Evolutionary conservation across 495 filamentous ascomycete genomes (phyloP).

Genomic region (Poronia punctata): DNA sequence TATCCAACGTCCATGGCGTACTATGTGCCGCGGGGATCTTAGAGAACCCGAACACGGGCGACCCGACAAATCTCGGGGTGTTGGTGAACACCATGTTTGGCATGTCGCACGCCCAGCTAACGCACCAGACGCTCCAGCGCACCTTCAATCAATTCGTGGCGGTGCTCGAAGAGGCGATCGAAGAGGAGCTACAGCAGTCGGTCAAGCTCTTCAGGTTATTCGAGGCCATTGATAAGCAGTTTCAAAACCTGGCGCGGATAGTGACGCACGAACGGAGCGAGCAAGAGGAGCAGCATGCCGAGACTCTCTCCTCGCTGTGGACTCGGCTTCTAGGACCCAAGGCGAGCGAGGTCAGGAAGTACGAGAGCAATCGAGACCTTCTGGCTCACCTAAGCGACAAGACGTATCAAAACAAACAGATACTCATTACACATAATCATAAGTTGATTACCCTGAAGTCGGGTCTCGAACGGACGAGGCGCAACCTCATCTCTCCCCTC

Average conservation of each 20-base stretch:
- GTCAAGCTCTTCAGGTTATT: conserved; percentile 74
- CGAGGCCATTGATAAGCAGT: conserved; percentile 80
- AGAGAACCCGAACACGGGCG: conserved; percentile 51
- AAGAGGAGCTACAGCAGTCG: conserved; percentile 69
- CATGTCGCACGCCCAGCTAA: conserved; percentile 68
- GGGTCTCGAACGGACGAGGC: conserved; percentile 67
- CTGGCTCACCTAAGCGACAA: conserved; percentile 69
- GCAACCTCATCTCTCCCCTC: conserved; percentile 73
- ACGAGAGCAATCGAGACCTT: conserved; percentile 73
- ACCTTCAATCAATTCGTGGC: conserved; percentile 82
- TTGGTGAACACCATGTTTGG: conserved; percentile 67
- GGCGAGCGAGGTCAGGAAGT: conserved; percentile 66
- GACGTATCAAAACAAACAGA: conserved; percentile 78
- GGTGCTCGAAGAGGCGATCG: conserved; percentile 84
- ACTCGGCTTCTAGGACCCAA: conserved; percentile 71
- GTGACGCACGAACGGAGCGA: conserved; percentile 73
- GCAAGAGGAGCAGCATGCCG: conserved; percentile 70
- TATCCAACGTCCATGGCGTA: conserved; percentile 73
- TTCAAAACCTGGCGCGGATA: conserved; percentile 78
- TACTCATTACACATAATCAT: conserved; percentile 76
- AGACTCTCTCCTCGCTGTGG: conserved; percentile 80
- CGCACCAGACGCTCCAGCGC: conserved; percentile 68
- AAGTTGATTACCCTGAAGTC: conserved; percentile 71
- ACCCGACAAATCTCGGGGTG: conserved; percentile 59
- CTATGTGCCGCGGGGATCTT: conserved; percentile 61